Evolutionary conservation across 129 eudicot genomes (phyloP), one percentile per base, ranked within the genome.

Genomic region (Saussurea involucrata): DNA sequence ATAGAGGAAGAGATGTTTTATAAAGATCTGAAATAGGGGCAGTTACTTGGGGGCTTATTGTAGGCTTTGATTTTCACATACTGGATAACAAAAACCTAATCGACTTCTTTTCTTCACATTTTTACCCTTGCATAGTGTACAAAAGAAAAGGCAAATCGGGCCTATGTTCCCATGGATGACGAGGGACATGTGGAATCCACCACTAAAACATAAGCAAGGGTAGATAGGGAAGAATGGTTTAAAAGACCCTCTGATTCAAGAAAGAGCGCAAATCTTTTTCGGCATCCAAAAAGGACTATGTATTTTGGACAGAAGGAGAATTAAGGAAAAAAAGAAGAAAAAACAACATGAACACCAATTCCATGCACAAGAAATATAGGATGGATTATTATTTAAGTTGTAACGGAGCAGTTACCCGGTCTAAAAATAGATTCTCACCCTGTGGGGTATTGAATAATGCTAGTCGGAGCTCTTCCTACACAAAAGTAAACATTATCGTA

Each of bases 351-450:
- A 66, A 71, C 64, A 34, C 25, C 24, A 25, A 15, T 33, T 70
- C 13, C 4, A 36, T 29, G 78, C 5, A 73, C 11, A 18, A 63
- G 22, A 24, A 24, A 13, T 68, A 33, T 18, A 69, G 27, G 29
- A 36, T 4, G 5, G 63, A 28, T 21, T 18, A 70, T 44, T 44
- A 66, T 67, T 58, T 11, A 8, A 74, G 68, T 17, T 68, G 20
- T 55, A 31, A 72, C 9, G 70, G 78, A 74, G 81, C 42, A 73
- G 70, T 88, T 92, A 94, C 98, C 93, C 97, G 90, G 24, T 94
- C 98, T 80, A 94, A 76, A 76, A 94, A 94, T 3, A 91, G 92
- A 81, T 94, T 94, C 84, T 94, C 97, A 22, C 92, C 97, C 79
- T 68, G 78, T 75, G 96, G 83, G 68, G 87, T 87, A 83, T 82